Percentiles rank a stretch among this genome's conserved stretches.
These are phyloP conservation scores for Clarireedia paspali DNA, from an alignment of 2,329 filamentous ascomycete genomes.

Conservation along the genomic window DNA sequence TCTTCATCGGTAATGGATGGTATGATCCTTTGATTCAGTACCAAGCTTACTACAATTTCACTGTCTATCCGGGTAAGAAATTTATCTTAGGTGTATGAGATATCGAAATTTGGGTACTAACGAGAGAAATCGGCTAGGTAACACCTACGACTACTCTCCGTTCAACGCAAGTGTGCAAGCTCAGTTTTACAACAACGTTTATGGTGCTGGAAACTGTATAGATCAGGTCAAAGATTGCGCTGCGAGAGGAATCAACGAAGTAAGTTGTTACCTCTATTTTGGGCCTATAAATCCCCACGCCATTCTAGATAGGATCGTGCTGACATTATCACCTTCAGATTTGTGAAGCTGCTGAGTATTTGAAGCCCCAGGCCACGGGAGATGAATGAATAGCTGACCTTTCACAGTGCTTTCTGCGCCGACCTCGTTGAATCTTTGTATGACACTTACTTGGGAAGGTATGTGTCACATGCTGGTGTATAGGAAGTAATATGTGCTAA, in stretches of 20 bases:
- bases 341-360: slow-evolving; percentile 39
- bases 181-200: slow-evolving; percentile 51
- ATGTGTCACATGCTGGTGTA: not conserved
- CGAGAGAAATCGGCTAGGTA: slow-evolving; percentile 27
- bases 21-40: slow-evolving; percentile 49
- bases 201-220: slow-evolving; percentile 52
- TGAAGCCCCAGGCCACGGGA: not conserved
- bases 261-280: not conserved
- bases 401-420: slow-evolving; percentile 45
- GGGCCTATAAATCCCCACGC: not conserved
- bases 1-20: slow-evolving; percentile 52
- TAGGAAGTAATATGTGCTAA: not conserved
- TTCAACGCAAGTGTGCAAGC: slow-evolving; percentile 42
- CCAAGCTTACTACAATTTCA: slow-evolving; percentile 50
- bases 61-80: slow-evolving; percentile 31
- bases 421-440: slow-evolving; percentile 44
- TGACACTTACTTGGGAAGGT: slow-evolving; percentile 38
- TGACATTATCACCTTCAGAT: slow-evolving; percentile 23
- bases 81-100: not conserved
- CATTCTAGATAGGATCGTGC: not conserved
- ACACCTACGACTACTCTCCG: slow-evolving; percentile 47
- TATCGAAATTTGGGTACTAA: not conserved
- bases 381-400: not conserved
- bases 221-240: slow-evolving; percentile 50
- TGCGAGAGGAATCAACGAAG: slow-evolving; percentile 38